phyloP scores from a whole-genome alignment of 768 basidiomycete species.

The Mycena indigotica region DNA sequence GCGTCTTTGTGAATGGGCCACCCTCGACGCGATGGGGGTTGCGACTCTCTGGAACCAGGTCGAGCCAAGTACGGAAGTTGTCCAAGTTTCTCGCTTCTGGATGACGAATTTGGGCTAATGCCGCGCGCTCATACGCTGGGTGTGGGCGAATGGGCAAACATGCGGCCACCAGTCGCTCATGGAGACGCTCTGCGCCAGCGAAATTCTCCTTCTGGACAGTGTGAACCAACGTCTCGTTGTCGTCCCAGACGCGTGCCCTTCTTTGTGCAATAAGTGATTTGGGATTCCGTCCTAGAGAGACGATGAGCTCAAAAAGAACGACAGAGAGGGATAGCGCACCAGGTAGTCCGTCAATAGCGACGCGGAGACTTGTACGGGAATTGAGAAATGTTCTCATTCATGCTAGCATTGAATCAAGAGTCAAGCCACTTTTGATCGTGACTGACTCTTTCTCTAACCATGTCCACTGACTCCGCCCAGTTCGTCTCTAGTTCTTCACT shows the following conservation, averaged over 20 bases:
- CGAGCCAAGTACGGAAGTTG: constrained; percentile 14
- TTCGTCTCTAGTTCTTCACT: background rate
- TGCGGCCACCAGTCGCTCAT: constrained; percentile 4
- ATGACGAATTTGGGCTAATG: constrained; percentile 14
- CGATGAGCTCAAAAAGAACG: background rate
- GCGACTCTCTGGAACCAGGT: constrained; percentile 19
- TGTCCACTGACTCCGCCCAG: constrained; percentile 12
- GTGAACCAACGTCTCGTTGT: constrained; percentile 6
- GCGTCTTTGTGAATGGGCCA: constrained; percentile 18
- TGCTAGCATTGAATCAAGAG: background rate
- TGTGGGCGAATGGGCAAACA: constrained; percentile 6
- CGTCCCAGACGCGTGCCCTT: background rate
- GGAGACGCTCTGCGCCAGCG: constrained; percentile 13
- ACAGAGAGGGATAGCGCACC: background rate
- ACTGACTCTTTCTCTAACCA: constrained; percentile 3
- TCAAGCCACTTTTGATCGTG: background rate
- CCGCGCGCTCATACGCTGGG: constrained; percentile 17
- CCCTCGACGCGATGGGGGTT: constrained; percentile 4
- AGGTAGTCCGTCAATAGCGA: background rate
- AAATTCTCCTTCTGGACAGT: constrained; percentile 10
- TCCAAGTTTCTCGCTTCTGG: constrained; percentile 1
- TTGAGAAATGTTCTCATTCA: background rate
- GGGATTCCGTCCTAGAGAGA: background rate
- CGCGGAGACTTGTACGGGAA: background rate
- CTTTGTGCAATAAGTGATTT: background rate